A percentile compares a stretch with the other conserved stretches of the same genome.
phyloP scores from a whole-genome alignment of 768 basidiomycete genomes.

The Boletus vinaceobasis region DNA sequence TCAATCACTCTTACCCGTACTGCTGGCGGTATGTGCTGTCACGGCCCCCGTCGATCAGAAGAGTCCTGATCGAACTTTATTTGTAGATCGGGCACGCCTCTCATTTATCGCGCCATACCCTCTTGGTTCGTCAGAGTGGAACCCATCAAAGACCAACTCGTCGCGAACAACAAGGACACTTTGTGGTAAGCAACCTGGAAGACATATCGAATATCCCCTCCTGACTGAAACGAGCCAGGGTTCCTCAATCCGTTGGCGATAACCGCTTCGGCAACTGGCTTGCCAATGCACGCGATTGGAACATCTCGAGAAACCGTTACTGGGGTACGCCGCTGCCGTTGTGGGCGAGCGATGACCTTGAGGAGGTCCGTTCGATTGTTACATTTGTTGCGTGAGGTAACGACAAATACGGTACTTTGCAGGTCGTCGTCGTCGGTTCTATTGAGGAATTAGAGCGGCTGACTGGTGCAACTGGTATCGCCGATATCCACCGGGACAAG shows the following conservation, averaged over 20 bases:
- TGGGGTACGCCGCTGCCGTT: constrained; percentile 98
- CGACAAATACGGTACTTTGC: background rate
- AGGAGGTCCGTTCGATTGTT: constrained; percentile 53
- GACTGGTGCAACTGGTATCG: constrained; percentile 81
- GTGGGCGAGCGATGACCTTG: constrained; percentile 90
- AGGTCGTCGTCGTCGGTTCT: constrained; percentile 86
- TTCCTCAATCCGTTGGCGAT: constrained; percentile 87
- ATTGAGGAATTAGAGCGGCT: constrained; percentile 83
- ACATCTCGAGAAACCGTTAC: constrained; percentile 96
- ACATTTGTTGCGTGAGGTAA: background rate
- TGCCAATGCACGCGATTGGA: constrained; percentile 98
- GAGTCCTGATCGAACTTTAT: background rate
- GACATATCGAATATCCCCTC: background rate
- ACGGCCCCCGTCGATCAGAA: background rate
- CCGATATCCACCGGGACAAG: constrained; percentile 88
- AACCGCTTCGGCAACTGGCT: constrained; percentile 96
- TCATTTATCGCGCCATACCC: constrained; percentile 94
- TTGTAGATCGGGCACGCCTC: constrained; percentile 83
- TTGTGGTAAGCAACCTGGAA: constrained; percentile 57
- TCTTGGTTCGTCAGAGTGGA: constrained; percentile 94
- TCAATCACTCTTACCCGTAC: constrained; percentile 92
- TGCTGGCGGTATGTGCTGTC: constrained; percentile 77
- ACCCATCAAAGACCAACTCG: constrained; percentile 79
- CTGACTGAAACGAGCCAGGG: constrained; percentile 48
- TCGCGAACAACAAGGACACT: constrained; percentile 86